Base-by-base conservation (phyloP, 2,329 filamentous ascomycete species). In the Phyllosticta ampelicida region DNA sequence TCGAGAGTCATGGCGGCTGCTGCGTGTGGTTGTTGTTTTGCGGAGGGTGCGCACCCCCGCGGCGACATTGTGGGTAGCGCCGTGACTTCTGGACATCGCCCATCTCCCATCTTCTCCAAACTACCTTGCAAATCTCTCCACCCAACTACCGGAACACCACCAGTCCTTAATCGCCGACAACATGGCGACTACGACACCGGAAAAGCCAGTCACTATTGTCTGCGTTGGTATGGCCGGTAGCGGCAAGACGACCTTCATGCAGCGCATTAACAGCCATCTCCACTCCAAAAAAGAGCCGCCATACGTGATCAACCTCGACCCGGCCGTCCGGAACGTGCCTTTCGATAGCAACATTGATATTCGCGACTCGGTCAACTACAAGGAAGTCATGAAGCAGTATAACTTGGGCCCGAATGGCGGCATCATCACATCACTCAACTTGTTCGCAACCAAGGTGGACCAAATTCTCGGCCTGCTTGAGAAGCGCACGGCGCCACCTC, bases 211-310 rank as follows among this genome's bases (percentile, higher is more conserved):
- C 51, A 83, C 89, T 61, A 86, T 99, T 61, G 90, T 97, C 67
- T 96, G 91, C 73, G 86, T 99, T 53, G 94, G 94, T 78, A 97
- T 97, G 92, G 94, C 94, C 67, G 92, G 94, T 66, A 95, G 90
- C 16, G 94, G 94, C 68, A 99, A 99, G 78, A 99, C 94, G n/a
- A 99, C 95, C 0, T 99, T 99, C 70, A 97, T 99, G 92, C 92
- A 97, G 71, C 85, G 94, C 67, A 94, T 99, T 68, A 96, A 96
- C 72, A 87, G 92, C 0, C 82, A 99, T 70, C 85, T 99, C 3
- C 92, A 97, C 70, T 81, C 81, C 5, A 82, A 91, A 67, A 83
- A 86, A 60, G 82, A 86, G 18, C 85, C 90, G 1, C 94, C 95
- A 4, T 99, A 99, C 72, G 90, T 97, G 60, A 85, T 99, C 70